Base-by-base conservation (phyloP, 805 yeast species). In the Isabelozyma gotoi region DNA sequence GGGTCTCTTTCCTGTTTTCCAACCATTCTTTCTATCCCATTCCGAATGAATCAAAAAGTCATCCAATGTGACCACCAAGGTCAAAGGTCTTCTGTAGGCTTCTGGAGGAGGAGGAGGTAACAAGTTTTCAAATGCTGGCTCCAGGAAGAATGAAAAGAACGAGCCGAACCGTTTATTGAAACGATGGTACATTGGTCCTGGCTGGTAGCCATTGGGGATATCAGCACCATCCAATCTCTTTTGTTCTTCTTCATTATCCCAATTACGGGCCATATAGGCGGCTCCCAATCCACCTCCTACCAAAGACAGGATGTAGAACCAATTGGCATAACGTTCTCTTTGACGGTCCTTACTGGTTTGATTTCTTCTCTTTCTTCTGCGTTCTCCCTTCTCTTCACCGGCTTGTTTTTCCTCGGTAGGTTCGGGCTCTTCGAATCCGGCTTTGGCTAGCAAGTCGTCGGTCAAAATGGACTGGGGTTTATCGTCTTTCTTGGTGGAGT, bases 1-100 rank as follows among this genome's bases (percentile, higher is more conserved):
- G 27, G 99, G 98, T 73, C 99, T 88, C 76, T 94, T 94, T 21
- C 96, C 98, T 12, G 97, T 92, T 71, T 94, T 84, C 99, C 99
- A 94, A 42, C 99, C 99, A 61, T 81, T 77, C 65, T 88, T 82
- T 53, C 88, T 81, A 44, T 88, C 80, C 99, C 99, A 94, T 49
- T 85, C 88, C 33, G 96, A 83, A 64, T 94, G 97, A 44, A 92
- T 81, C 60, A 94, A 77, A 47, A 94, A 71, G 59, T 94, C 99
- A 56, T 94, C 99, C 57, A 94, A 77, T 21, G 88, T 84, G 55
- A 94, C 65, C 6, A 94, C 97, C 51, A 94, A 74, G 3, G 99
- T 94, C 61, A 87, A 68, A 27, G 98, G 97, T 59, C 96, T 85
- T 62, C 90, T 85, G 67, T 90, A 90, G 42, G 92, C 95, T 56